These are phyloP conservation scores for Andrographis paniculata DNA, from an alignment of 305 asterid genomes.

Conservation along the genomic window DNA sequence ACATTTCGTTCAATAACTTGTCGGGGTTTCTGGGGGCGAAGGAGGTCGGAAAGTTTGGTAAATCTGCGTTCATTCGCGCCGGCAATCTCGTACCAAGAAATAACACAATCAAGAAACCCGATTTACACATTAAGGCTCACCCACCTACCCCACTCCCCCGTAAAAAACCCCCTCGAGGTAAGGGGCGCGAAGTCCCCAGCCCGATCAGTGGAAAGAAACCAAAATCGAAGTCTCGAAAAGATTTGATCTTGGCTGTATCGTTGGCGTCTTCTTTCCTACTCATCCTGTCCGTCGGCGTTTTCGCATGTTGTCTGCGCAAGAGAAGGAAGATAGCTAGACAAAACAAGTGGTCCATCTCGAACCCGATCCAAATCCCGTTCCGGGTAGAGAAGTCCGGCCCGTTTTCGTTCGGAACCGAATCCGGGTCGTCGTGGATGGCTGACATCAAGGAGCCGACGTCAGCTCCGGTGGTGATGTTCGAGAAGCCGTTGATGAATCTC, in stretches of 20 bases:
- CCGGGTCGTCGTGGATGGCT: conserved; percentile 89
- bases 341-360: conserved; percentile 77
- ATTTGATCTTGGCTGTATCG: conserved; percentile 21
- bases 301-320: conserved; percentile 29
- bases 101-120: conserved; percentile 13
- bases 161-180: background rate
- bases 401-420: conserved; percentile 78
- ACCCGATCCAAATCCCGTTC: conserved; percentile 62
- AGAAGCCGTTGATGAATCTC: conserved; percentile 88
- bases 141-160: background rate
- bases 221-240: conserved; percentile 9
- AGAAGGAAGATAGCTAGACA: conserved; percentile 40
- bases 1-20: conserved; percentile 63
- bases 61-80: conserved; percentile 51
- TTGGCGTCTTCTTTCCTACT: conserved; percentile 26
- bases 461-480: conserved; percentile 86
- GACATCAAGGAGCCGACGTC: conserved; percentile 82
- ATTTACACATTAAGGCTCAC: conserved; percentile 23
- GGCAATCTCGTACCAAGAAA: conserved; percentile 24
- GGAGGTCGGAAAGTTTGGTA: conserved; percentile 28
- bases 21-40: conserved; percentile 34
- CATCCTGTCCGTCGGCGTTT: conserved; percentile 12
- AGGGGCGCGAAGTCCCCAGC: background rate
- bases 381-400: conserved; percentile 79
- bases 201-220: background rate